Conservation (phyloP, 495 filamentous ascomycete genomes). For the Apodospora peruviana region DNA sequence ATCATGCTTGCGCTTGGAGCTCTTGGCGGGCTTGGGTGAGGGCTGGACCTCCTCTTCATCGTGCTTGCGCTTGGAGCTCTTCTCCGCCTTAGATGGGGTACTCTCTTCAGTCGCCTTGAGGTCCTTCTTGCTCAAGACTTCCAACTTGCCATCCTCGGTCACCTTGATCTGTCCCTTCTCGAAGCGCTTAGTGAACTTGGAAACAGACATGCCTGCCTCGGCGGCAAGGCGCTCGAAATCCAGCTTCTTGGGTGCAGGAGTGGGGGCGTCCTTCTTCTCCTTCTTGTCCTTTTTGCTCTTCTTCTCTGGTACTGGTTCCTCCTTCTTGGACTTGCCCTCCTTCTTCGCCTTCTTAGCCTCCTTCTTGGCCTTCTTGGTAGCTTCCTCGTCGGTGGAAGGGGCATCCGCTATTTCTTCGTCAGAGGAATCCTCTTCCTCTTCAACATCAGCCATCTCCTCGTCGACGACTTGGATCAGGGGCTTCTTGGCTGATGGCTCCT, state of each 20-base stretch:
- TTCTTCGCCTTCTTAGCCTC: conserved; percentile 13
- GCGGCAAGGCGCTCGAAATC: conserved; percentile 50
- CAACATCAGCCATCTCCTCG: conserved; percentile 51
- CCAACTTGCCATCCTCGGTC: conserved; percentile 50
- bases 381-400: conserved; percentile 22
- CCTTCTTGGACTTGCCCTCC: conserved; percentile 44
- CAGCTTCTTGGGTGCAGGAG: conserved; percentile 28
- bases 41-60: conserved; percentile 25
- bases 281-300: conserved; percentile 27
- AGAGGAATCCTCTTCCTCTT: conserved; percentile 17
- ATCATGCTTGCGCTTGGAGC: conserved; percentile 39
- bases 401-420: conserved; percentile 25
- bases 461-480: conserved; percentile 47
- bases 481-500: conserved; percentile 59
- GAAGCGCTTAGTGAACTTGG: conserved; percentile 59
- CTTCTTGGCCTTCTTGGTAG: conserved; percentile 27
- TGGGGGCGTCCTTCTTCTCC: conserved; percentile 19
- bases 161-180: conserved; percentile 60
- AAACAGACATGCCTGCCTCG: conserved; percentile 56
- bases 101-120: conserved; percentile 52
- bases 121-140: conserved; percentile 62
- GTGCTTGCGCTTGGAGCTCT: conserved; percentile 41
- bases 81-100: conserved; percentile 26
- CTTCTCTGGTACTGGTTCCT: conserved; percentile 16
- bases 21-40: conserved; percentile 28